phyloP scores from a whole-genome alignment of 805 yeast species.

The Starmera dryadoides region DNA sequence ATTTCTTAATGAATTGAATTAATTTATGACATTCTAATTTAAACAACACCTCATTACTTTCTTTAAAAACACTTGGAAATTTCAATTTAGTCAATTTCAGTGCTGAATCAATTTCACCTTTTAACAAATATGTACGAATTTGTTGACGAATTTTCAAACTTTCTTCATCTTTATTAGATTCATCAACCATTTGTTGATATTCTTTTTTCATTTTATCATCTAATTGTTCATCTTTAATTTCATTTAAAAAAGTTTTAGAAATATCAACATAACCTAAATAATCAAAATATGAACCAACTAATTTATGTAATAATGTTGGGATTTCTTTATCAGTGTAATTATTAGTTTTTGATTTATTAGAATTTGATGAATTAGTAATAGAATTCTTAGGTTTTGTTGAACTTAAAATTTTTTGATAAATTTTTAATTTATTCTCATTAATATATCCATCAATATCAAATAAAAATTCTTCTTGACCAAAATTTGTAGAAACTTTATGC shows the following conservation, averaged over 20 bases:
- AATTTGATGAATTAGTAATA: slow-evolving; percentile 3
- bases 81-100: slow-evolving; percentile 13
- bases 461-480: slow-evolving; percentile 47
- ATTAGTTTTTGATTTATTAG: slow-evolving; percentile 2
- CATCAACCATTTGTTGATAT: slow-evolving; percentile 21
- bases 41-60: slow-evolving; percentile 28
- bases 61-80: slow-evolving; percentile 31
- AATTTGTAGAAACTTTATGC: slow-evolving; percentile 26
- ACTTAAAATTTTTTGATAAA: slow-evolving; percentile 23
- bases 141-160: slow-evolving; percentile 36
- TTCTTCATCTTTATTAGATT: slow-evolving; percentile 25
- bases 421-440: slow-evolving; percentile 32
- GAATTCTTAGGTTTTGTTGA: slow-evolving; percentile 7
- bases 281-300: slow-evolving; percentile 43
- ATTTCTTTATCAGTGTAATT: slow-evolving; percentile 13
- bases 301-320: slow-evolving; percentile 22
- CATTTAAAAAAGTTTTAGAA: slow-evolving; percentile 43
- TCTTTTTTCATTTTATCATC: slow-evolving; percentile 8
- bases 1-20: slow-evolving; percentile 27
- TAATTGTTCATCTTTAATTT: slow-evolving; percentile 27
- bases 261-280: slow-evolving; percentile 53
- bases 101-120: slow-evolving; percentile 31
- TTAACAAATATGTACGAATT: slow-evolving; percentile 33
- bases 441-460: slow-evolving; percentile 56
- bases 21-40: slow-evolving; percentile 36